Evolutionary conservation across 805 yeast species (phyloP).

Genomic region (Candida vaughaniae): DNA sequence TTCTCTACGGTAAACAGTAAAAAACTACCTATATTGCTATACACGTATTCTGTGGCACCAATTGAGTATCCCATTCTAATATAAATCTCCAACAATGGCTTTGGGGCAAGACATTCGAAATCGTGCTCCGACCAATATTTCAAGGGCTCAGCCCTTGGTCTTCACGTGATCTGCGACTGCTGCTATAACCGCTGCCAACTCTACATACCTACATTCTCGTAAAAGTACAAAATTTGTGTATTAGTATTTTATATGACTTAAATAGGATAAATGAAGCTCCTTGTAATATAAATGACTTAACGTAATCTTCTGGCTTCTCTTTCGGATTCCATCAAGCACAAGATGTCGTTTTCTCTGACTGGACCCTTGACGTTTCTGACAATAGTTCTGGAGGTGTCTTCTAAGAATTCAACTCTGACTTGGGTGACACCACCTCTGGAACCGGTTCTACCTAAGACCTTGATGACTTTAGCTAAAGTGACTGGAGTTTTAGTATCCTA

Average conservation of each 20-base stretch:
- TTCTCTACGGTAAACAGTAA: no score
- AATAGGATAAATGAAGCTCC: slow-evolving; percentile 1
- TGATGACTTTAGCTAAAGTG: slow-evolving; percentile 98
- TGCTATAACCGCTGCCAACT: no score
- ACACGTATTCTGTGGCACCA: no score
- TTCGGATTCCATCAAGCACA: slow-evolving; percentile 99
- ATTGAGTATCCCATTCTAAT: no score
- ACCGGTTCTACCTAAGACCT: slow-evolving; percentile 99
- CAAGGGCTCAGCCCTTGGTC: slow-evolving; percentile 2
- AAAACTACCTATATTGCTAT: no score
- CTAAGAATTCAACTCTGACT: slow-evolving; percentile 50
- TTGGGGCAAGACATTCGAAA: no score
- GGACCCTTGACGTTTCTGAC: slow-evolving; percentile 53
- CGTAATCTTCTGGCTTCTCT: slow-evolving; percentile 98
- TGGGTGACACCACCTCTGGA: slow-evolving; percentile 93
- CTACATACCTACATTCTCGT: neutral
- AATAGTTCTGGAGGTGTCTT: slow-evolving; percentile 48
- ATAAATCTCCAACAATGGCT: no score
- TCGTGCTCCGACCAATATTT: no score
- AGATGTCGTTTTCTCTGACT: slow-evolving; percentile 76
- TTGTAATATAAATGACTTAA: slow-evolving; percentile 42
- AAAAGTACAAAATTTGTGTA: slow-evolving; percentile 10
- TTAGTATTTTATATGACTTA: slow-evolving; percentile 6
- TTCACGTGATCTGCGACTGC: slow-evolving; percentile 6
- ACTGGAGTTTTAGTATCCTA: slow-evolving; percentile 72